These are phyloP conservation scores for Elasticomyces elasticus DNA, from an alignment of 495 filamentous ascomycete species.

Conservation along the genomic window DNA sequence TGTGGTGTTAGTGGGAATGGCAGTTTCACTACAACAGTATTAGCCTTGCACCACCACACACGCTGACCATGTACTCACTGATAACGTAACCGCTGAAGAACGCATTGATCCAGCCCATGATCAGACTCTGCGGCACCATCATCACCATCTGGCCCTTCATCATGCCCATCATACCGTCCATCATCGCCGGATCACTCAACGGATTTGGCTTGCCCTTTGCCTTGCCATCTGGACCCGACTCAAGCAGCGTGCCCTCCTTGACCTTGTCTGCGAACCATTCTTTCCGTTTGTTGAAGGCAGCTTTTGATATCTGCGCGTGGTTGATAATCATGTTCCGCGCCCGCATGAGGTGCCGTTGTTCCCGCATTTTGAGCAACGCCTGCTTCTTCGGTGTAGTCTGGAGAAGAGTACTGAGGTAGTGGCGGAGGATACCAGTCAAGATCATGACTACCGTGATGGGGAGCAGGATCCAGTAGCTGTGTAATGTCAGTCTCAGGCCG, in stretches of 20 bases:
- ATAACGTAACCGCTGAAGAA: slow-evolving; percentile 98
- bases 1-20: slow-evolving; percentile 95
- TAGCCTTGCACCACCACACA: background rate
- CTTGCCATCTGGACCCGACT: slow-evolving; percentile 64
- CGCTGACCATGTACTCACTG: slow-evolving; percentile 45
- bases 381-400: slow-evolving; percentile 74
- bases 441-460: slow-evolving; percentile 98
- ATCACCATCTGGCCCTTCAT: slow-evolving; percentile 99
- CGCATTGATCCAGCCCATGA: slow-evolving; percentile 99
- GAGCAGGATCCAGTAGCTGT: slow-evolving; percentile 94
- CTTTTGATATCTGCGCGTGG: slow-evolving; percentile 57
- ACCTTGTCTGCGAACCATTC: slow-evolving; percentile 69
- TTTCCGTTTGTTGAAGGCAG: slow-evolving; percentile 70
- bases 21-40: slow-evolving; percentile 64
- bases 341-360: slow-evolving; percentile 78
- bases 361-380: slow-evolving; percentile 62
- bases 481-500: background rate
- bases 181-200: slow-evolving; percentile 91
- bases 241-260: slow-evolving; percentile 76
- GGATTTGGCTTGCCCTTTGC: slow-evolving; percentile 88
- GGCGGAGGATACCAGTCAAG: slow-evolving; percentile 86
- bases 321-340: slow-evolving; percentile 79
- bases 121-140: slow-evolving; percentile 97
- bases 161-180: slow-evolving; percentile 99
- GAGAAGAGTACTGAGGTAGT: slow-evolving; percentile 89